Evolutionary conservation across 2,329 filamentous ascomycete genomes (phyloP).

Genomic region (Arthroderma sp.): DNA sequence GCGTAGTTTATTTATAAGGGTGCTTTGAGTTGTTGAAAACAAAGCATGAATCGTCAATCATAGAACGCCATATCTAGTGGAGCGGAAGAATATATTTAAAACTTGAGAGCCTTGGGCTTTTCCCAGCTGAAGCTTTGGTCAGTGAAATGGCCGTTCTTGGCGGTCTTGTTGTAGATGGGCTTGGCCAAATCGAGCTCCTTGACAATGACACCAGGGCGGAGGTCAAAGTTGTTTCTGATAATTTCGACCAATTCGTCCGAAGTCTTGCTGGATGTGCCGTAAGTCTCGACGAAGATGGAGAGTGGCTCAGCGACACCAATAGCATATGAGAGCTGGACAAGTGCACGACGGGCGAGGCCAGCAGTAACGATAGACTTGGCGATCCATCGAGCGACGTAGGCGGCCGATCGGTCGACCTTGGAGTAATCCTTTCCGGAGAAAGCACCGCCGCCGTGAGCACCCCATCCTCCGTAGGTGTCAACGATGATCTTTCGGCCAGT

Average conservation of each 20-base stretch:
- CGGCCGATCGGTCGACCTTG: constrained; percentile 97
- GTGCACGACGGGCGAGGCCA: constrained; percentile 75
- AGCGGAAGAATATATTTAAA: constrained; percentile 41
- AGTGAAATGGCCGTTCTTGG: constrained; percentile 99
- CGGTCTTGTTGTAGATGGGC: constrained; percentile 96
- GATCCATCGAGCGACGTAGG: constrained; percentile 96
- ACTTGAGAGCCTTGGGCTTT: constrained; percentile 88
- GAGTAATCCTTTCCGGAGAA: constrained; percentile 99
- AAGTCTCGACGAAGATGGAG: constrained; percentile 94
- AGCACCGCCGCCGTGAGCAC: constrained; percentile 98
- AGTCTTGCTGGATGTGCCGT: constrained; percentile 81
- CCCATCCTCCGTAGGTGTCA: constrained; percentile 99
- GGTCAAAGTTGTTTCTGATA: constrained; percentile 91
- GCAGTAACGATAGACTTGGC: constrained; percentile 93
- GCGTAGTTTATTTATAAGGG: constrained; percentile 15
- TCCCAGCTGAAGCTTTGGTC: constrained; percentile 98
- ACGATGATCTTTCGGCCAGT: constrained; percentile 99
- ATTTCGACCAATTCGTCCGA: constrained; percentile 92
- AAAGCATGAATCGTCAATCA: constrained; percentile 35
- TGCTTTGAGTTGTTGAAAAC: constrained; percentile 40
- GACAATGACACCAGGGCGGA: constrained; percentile 96
- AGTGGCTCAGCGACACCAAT: constrained; percentile 97
- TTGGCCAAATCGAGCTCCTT: constrained; percentile 88
- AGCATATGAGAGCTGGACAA: constrained; percentile 98
- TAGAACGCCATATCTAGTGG: constrained; percentile 18